Conservation (phyloP, 139 green algal genomes). For the Mychonastes homosphaera region DNA sequence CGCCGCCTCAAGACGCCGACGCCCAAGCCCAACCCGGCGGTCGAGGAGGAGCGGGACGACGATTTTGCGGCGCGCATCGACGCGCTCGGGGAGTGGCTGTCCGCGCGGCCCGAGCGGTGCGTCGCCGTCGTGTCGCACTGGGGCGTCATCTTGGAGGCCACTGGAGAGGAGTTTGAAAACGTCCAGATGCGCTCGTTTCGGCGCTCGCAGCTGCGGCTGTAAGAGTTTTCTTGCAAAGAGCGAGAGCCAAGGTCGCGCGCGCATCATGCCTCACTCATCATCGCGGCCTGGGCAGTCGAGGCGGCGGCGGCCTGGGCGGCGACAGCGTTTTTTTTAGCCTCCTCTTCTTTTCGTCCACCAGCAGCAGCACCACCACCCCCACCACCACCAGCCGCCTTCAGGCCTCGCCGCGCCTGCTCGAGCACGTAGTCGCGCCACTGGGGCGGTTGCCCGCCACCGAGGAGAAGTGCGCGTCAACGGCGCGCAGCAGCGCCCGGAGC, state of each 20-base stretch:
- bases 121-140: slow-evolving; percentile 47
- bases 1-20: neutral
- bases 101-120: slow-evolving; percentile 29
- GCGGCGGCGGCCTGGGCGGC: no score
- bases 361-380: no score
- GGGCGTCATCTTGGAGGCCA: slow-evolving; percentile 38
- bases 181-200: no score
- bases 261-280: no score
- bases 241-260: no score
- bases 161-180: no score
- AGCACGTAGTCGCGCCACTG: slow-evolving; percentile 28
- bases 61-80: slow-evolving; percentile 30
- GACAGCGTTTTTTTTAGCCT: no score
- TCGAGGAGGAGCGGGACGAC: neutral
- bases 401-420: slow-evolving; percentile 1
- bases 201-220: no score
- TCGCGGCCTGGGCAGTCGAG: no score
- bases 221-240: no score
- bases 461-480: slow-evolving; percentile 24
- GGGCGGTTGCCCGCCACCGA: slow-evolving; percentile 27
- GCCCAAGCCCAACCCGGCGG: neutral
- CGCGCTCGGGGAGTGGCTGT: slow-evolving; percentile 28
- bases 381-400: no score
- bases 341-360: no score
- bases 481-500: slow-evolving; percentile 21